Percentiles rank a stretch among this genome's conserved stretches.
phyloP scores from a whole-genome alignment of 306 rosid genomes.

The Cajanus cajan region DNA sequence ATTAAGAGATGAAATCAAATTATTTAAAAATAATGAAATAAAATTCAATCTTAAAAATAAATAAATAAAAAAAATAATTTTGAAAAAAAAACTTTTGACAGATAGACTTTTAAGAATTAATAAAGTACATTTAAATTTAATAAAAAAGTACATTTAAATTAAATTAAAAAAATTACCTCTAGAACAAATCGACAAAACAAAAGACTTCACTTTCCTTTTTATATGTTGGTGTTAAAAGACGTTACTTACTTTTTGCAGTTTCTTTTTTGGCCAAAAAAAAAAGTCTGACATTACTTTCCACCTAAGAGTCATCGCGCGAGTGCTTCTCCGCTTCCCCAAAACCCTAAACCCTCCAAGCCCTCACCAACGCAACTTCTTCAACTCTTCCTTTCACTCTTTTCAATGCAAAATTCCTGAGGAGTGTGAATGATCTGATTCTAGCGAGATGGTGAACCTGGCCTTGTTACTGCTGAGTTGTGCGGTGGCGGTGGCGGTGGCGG shows the following conservation, averaged over 20 bases:
- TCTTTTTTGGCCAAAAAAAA: background rate
- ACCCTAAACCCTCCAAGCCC: slow-evolving; percentile 4
- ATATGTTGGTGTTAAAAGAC: background rate
- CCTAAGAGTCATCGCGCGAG: background rate
- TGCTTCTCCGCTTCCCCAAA: background rate
- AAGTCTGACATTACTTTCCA: background rate
- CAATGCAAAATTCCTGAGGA: background rate
- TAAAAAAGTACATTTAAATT: no score
- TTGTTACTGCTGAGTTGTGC: slow-evolving; percentile 4
- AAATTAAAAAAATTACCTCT: no score
- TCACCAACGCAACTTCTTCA: background rate
- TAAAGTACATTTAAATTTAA: no score
- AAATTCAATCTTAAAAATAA: no score
- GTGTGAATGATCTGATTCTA: background rate
- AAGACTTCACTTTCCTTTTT: background rate
- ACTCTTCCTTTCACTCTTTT: background rate
- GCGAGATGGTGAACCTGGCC: slow-evolving; percentile 10
- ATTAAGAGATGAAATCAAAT: no score
- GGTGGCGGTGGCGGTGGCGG: background rate
- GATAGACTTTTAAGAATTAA: no score
- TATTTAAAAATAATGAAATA: no score
- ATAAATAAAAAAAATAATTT: no score
- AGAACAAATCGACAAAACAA: background rate
- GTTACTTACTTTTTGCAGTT: background rate
- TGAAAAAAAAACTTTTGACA: no score